phyloP scores from a whole-genome alignment of 148 eudicot genomes.

The Rhododendron ferrugineum region DNA sequence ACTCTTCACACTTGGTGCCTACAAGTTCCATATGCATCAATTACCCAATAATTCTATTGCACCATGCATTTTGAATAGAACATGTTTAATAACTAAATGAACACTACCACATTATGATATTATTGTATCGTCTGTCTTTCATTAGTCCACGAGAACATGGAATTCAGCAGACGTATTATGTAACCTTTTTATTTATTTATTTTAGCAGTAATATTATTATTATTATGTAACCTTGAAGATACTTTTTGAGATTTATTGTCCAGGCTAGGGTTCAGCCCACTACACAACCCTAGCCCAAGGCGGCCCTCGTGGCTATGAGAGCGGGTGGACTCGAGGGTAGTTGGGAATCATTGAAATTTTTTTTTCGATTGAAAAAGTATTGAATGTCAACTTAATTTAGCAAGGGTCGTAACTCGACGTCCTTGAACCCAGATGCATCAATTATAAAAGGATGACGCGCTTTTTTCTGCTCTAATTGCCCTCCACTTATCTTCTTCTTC shows the following conservation, averaged over 20 bases:
- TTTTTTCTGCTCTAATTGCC: background rate
- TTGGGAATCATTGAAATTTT: too few species aligned
- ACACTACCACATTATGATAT: background rate
- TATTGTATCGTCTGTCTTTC: background rate
- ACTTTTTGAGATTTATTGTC: too few species aligned
- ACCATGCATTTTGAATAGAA: background rate
- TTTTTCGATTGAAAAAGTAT: too few species aligned
- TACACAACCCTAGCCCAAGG: too few species aligned
- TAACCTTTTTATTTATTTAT: too few species aligned
- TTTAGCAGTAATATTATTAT: too few species aligned
- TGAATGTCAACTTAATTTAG: background rate
- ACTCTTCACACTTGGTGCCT: background rate
- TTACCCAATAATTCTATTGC: background rate
- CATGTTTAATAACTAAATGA: background rate
- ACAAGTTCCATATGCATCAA: background rate
- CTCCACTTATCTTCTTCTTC: too few species aligned
- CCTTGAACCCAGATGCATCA: background rate
- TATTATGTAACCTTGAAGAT: too few species aligned
- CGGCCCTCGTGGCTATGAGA: too few species aligned
- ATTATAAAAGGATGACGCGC: background rate
- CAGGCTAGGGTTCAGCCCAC: too few species aligned
- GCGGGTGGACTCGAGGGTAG: too few species aligned
- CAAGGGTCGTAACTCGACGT: background rate
- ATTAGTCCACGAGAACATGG: background rate
- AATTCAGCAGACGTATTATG: background rate